Conservation (phyloP, 305 asterid species). For the Fraxinus sp. region DNA sequence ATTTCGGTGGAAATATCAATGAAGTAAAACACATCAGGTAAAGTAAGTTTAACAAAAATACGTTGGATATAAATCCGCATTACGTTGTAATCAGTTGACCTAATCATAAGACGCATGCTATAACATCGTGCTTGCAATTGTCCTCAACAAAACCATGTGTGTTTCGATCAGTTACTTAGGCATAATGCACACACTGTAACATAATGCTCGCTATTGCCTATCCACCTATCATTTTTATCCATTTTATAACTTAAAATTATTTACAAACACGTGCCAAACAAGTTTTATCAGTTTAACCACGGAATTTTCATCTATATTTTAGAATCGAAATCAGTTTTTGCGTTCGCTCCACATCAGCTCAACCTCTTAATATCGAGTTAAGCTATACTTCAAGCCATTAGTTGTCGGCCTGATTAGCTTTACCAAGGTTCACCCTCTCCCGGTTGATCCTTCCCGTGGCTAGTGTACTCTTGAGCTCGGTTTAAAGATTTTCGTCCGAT, state of each 20-base stretch:
- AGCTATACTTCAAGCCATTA: not conserved
- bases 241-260: not conserved
- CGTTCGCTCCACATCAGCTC: not conserved
- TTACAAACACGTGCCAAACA: not conserved
- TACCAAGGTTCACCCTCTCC: not conserved
- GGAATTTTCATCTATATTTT: not conserved
- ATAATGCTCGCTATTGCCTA: too few species aligned
- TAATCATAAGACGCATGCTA: not conserved
- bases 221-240: too few species aligned
- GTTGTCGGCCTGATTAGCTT: not conserved
- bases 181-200: too few species aligned
- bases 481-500: not conserved
- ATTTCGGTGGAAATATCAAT: not conserved
- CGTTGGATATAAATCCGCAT: not conserved
- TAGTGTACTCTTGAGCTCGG: not conserved
- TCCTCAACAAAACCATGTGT: not conserved
- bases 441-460: not conserved
- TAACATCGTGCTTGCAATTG: not conserved
- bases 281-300: not conserved
- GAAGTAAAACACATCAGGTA: too few species aligned
- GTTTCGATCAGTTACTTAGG: too few species aligned
- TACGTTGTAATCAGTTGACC: too few species aligned
- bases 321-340: not conserved
- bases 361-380: not conserved
- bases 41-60: too few species aligned